A percentile compares a stretch with the other conserved stretches of the same genome.
Evolutionary conservation across 345 rosid genomes (phyloP).

Genomic region (Brassica nigra): DNA sequence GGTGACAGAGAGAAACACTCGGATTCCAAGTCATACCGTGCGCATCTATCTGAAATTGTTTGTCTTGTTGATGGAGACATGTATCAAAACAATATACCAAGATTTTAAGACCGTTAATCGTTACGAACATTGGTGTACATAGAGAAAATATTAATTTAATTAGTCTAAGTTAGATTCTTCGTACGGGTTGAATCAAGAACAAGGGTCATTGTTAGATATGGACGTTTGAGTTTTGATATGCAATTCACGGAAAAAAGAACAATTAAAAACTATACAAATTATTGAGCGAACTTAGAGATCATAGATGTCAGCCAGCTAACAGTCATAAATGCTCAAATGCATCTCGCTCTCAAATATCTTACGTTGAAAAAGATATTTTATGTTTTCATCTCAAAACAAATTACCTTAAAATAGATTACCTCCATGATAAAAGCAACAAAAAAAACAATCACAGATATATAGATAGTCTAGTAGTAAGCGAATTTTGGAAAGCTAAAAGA

Average conservation of each 20-base stretch:
- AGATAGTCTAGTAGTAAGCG: no score
- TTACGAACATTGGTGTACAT: slow-evolving; percentile 7
- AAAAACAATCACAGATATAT: no score
- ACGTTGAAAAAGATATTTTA: neutral
- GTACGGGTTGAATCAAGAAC: slow-evolving; percentile 6
- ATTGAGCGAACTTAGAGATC: neutral
- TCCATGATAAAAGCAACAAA: neutral
- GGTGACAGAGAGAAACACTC: slow-evolving; percentile 14
- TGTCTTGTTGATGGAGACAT: neutral
- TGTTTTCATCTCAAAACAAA: neutral
- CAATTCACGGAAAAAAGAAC: neutral
- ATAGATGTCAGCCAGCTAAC: neutral
- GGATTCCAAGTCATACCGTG: slow-evolving; percentile 27
- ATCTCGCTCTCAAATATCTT: slow-evolving; percentile 10
- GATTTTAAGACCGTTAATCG: neutral
- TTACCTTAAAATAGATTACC: neutral
- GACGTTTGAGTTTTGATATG: neutral
- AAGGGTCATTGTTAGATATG: neutral
- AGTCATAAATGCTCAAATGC: neutral
- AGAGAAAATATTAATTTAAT: neutral
- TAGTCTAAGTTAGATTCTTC: slow-evolving; percentile 14
- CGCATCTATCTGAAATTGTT: neutral
- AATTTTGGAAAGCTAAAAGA: no score
- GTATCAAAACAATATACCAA: slow-evolving; percentile 1
- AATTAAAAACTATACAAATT: neutral